Base-by-base conservation (phyloP, 768 basidiomycete species). In the Amyloporia xantha region DNA sequence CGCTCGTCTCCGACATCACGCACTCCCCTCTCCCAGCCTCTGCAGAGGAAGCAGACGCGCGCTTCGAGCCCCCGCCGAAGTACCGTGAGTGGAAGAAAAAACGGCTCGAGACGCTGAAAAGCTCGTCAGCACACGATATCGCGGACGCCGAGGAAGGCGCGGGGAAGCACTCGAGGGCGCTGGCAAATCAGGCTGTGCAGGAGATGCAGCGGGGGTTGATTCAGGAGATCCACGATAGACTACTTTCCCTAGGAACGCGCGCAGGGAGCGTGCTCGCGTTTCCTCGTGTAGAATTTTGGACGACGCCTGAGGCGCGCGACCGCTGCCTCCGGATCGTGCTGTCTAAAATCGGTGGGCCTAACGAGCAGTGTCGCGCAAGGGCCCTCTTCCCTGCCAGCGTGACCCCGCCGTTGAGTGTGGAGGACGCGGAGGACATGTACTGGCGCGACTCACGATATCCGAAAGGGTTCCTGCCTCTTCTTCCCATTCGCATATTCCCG, bases 241-340 rank as follows among this genome's bases (percentile, higher is more conserved):
- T 82, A 9, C 17, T 55, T 7, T 43, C 63, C 3, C 45, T 42
- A 20, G 43, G 17, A 20, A 11, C 19, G 13, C 15, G 19, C 7
- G 15, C 49, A 27, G 21, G 27, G 6, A 38, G 19, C 7, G 15
- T 36, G 13, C 26, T 15, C 10, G 4, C n/a, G 9, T 52, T 46
- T 15, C 41, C 46, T 12, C 28, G 62, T 1, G 69, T 86, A 5
- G 71, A 77, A 40, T 91, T 92, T 52, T 95, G 88, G 86, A 83
- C 86, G 4, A 93, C 90, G 0, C 61, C 65, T 0, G 91, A 92
- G 61, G 90, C 89, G 0, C 77, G 78, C 37, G 75, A 78, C 42
- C 76, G 90, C 4, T 85, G 83, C 57, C 66, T 84, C 17, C 73
- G 78, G n/a, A 92, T 94, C 48, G 81, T 91, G 3, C 47, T 57